phyloP scores from a whole-genome alignment of 306 rosid genomes.

The Oxytropis ochrocephala region DNA sequence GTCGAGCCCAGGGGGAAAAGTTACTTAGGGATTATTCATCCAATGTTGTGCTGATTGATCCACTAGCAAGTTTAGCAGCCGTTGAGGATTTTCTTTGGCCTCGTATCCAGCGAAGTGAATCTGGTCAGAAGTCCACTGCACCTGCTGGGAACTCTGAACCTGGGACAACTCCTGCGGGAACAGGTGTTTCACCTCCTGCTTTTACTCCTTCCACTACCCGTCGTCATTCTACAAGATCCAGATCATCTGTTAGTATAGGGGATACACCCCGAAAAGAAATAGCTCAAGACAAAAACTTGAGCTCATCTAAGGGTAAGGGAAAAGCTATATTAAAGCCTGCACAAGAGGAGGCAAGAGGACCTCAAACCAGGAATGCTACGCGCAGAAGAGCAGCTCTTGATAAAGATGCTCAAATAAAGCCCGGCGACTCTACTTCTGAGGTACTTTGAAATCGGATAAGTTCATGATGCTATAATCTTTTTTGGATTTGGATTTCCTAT shows the following conservation, averaged over 20 bases:
- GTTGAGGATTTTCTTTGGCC: slow-evolving; percentile 98
- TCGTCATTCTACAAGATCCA: slow-evolving; percentile 80
- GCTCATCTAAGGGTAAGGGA: slow-evolving; percentile 91
- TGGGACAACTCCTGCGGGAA: slow-evolving; percentile 63
- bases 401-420: slow-evolving; percentile 77
- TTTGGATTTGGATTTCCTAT: neutral
- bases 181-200: slow-evolving; percentile 61
- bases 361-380: slow-evolving; percentile 89
- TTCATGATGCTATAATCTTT: neutral
- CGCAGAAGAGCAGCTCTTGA: slow-evolving; percentile 81
- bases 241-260: slow-evolving; percentile 77
- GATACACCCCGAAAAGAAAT: slow-evolving; percentile 57
- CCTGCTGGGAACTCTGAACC: slow-evolving; percentile 80
- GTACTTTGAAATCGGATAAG: slow-evolving; percentile 31
- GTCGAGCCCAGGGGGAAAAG: slow-evolving; percentile 94
- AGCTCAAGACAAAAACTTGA: slow-evolving; percentile 65
- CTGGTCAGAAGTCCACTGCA: slow-evolving; percentile 63
- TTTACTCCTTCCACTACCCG: slow-evolving; percentile 63
- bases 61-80: slow-evolving; percentile 93
- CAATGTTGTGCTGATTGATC: slow-evolving; percentile 88
- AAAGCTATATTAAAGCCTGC: slow-evolving; percentile 90
- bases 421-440: slow-evolving; percentile 98
- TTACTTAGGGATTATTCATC: slow-evolving; percentile 88
- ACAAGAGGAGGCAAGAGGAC: slow-evolving; percentile 77
- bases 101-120: slow-evolving; percentile 81